Conservation (phyloP, 2,329 filamentous ascomycete genomes). For the Alternaria sp. region DNA sequence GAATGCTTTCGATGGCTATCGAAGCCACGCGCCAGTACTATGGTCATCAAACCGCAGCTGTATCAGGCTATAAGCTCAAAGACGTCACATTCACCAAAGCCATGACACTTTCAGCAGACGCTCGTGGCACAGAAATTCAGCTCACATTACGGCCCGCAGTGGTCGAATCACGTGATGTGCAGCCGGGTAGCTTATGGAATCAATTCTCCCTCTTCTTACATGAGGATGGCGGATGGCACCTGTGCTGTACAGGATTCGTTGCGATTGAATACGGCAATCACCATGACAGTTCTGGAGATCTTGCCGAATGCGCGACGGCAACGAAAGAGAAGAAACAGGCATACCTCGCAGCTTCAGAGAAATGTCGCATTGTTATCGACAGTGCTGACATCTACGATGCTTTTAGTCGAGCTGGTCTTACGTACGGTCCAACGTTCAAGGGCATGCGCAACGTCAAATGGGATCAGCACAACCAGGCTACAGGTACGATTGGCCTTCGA, state of each 20-base stretch:
- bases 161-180: background rate
- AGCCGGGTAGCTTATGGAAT: constrained; percentile 4
- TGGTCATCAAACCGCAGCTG: background rate
- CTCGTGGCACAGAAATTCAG: constrained; percentile 22
- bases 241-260: constrained; percentile 33
- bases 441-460: constrained; percentile 19
- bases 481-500: constrained; percentile 9
- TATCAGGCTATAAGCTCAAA: constrained; percentile 16
- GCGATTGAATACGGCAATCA: constrained; percentile 15
- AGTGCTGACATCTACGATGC: constrained; percentile 19
- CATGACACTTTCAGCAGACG: constrained; percentile 10
- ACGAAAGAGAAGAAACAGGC: background rate
- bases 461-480: constrained; percentile 12
- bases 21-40: constrained; percentile 19
- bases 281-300: background rate
- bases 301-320: background rate
- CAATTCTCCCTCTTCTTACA: constrained; percentile 20
- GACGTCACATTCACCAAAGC: constrained; percentile 16
- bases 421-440: constrained; percentile 27
- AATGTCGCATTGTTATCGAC: constrained; percentile 8
- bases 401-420: constrained; percentile 18
- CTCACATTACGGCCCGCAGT: constrained; percentile 16
- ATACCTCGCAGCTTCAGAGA: background rate
- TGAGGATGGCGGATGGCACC: constrained; percentile 30
- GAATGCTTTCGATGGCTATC: constrained; percentile 16